Conservation (phyloP, 257 asterid genomes). For the Solanum chilense region DNA sequence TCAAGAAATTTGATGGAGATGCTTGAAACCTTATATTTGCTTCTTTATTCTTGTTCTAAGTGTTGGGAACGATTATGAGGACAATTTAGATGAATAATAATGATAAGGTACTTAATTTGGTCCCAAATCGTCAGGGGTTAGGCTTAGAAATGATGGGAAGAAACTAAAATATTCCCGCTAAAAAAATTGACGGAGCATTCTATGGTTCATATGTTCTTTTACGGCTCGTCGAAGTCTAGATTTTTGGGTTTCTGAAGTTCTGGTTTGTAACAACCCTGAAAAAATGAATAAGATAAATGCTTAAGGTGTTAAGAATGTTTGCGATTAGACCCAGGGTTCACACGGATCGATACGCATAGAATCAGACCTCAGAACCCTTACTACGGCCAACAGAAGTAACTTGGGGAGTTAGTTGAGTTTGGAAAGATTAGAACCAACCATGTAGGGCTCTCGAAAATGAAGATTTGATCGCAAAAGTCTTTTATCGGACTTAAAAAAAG, state of each 20-base stretch:
- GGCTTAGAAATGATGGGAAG: background rate
- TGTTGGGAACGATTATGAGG: background rate
- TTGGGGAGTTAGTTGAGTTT: too few species aligned
- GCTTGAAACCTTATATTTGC: background rate
- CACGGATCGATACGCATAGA: too few species aligned
- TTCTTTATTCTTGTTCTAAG: background rate
- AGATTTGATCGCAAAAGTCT: too few species aligned
- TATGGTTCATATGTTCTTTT: background rate
- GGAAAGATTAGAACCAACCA: too few species aligned
- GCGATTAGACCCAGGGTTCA: too few species aligned
- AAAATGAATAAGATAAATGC: too few species aligned
- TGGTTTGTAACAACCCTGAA: too few species aligned
- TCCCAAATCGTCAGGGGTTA: background rate
- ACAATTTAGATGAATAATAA: background rate
- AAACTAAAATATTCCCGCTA: background rate
- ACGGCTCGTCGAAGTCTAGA: background rate
- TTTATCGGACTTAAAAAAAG: too few species aligned
- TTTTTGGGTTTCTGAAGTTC: background rate
- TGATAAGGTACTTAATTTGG: background rate
- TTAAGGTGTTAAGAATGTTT: too few species aligned
- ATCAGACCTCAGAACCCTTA: too few species aligned
- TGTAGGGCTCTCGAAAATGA: too few species aligned
- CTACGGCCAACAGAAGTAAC: too few species aligned
- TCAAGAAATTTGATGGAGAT: background rate
- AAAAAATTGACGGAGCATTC: background rate